A percentile compares a stretch with the other conserved stretches of the same genome.
phyloP scores from a whole-genome alignment of 2,329 filamentous ascomycete genomes.

The Aplosporella prunicola region DNA sequence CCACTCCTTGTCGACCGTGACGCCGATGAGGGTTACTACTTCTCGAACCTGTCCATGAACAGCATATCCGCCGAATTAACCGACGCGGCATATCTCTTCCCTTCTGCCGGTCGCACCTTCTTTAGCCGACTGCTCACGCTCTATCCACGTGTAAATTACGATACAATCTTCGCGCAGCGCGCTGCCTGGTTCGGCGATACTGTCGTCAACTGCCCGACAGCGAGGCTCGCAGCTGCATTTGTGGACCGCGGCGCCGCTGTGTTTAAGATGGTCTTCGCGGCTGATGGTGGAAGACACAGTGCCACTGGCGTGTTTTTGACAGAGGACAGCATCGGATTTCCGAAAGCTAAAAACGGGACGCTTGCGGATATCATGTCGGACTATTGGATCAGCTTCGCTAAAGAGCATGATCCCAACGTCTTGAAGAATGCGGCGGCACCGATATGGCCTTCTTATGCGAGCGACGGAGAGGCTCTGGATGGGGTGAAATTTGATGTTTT shows the following conservation, averaged over 20 bases:
- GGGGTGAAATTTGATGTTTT: conserved; percentile 29
- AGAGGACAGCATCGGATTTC: conserved; percentile 1
- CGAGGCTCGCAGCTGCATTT: conserved; percentile 32
- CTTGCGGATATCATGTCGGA: conserved; percentile 25
- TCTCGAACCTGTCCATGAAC: conserved; percentile 22
- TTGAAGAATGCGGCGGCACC: conserved; percentile 17
- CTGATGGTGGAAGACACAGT: conserved; percentile 26
- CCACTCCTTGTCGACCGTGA: conserved; percentile 28
- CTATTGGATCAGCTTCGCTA: conserved; percentile 26
- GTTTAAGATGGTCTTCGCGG: conserved; percentile 28
- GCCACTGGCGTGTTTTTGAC: conserved; percentile 14
- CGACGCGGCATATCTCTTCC: conserved; percentile 26
- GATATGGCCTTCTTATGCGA: conserved; percentile 21
- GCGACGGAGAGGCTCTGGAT: conserved; percentile 20
- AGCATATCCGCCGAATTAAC: conserved; percentile 19
- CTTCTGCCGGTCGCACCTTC: conserved; percentile 23
- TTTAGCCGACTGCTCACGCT: conserved; percentile 34
- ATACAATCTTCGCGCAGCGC: conserved; percentile 30
- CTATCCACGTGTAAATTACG: conserved; percentile 24
- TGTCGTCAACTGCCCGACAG: conserved; percentile 33
- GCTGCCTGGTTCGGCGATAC: conserved; percentile 34
- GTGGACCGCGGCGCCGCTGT: conserved; percentile 12
- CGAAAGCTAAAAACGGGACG: conserved; percentile 19
- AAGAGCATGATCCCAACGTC: conserved; percentile 25
- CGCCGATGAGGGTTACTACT: conserved; percentile 31